Conservation (phyloP, 306 rosid genomes). For the Cajanus cajan region DNA sequence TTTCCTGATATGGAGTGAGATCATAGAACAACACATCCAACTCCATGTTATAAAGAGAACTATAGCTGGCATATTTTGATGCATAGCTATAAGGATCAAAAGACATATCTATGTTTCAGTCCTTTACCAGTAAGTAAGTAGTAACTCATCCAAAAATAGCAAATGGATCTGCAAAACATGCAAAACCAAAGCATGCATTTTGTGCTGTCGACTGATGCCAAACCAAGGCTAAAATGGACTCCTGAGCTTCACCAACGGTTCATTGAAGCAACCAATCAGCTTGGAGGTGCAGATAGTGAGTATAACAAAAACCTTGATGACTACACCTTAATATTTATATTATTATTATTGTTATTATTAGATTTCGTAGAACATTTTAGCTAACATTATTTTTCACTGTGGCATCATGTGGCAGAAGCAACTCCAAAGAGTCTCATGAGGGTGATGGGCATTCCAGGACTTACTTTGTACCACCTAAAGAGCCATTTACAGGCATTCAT, state of each 20-base stretch:
- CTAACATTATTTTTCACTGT: constrained; percentile 24
- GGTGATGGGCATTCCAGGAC: constrained; percentile 85
- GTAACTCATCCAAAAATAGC: constrained; percentile 29
- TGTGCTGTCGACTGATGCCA: constrained; percentile 89
- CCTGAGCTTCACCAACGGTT: constrained; percentile 87
- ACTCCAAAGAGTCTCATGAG: constrained; percentile 95
- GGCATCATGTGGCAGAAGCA: constrained; percentile 64
- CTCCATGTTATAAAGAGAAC: constrained; percentile 58
- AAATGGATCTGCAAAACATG: constrained; percentile 53
- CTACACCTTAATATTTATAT: not conserved
- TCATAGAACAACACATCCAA: constrained; percentile 63
- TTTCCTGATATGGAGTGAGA: constrained; percentile 97
- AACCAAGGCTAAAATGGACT: constrained; percentile 97
- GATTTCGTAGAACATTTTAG: not conserved
- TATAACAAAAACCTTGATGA: constrained; percentile 19
- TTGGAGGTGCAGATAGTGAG: constrained; percentile 95
- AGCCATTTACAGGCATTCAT: constrained; percentile 91
- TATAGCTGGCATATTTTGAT: constrained; percentile 48
- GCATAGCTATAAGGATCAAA: constrained; percentile 40
- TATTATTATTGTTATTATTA: not conserved
- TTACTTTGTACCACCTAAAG: constrained; percentile 92
- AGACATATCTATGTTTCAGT: constrained; percentile 35
- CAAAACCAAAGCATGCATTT: constrained; percentile 77
- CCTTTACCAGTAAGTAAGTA: constrained; percentile 20
- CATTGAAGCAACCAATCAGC: constrained; percentile 75